Evolutionary conservation across 257 asterid genomes (phyloP).

Genomic region (Penstemon newberryi): DNA sequence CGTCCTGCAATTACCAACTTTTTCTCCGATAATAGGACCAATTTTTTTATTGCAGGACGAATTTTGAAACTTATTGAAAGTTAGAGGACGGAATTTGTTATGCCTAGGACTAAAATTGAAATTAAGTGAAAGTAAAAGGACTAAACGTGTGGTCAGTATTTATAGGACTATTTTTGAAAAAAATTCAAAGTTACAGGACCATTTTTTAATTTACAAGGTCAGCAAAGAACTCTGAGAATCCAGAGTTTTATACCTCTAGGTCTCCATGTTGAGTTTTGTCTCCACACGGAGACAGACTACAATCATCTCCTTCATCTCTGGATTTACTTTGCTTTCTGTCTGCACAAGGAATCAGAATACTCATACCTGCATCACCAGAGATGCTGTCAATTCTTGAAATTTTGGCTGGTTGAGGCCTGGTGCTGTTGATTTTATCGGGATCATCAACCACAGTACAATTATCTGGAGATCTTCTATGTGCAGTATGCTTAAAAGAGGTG

Average conservation of each 20-base stretch:
- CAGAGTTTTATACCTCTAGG: conserved; percentile 45
- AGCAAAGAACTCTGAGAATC: conserved; percentile 12
- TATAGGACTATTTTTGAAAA: too few relatives aligned
- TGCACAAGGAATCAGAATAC: conserved; percentile 36
- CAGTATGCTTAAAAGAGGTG: conserved; percentile 35
- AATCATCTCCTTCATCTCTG: conserved; percentile 34
- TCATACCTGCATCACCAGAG: conserved; percentile 36
- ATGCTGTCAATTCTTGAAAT: conserved; percentile 34
- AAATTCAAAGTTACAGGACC: too few relatives aligned
- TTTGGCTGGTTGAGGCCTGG: conserved; percentile 39
- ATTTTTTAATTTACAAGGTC: not conserved
- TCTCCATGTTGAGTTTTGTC: conserved; percentile 32
- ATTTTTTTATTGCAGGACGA: too few relatives aligned
- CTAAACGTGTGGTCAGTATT: too few relatives aligned
- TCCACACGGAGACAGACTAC: conserved; percentile 32
- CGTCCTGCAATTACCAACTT: too few relatives aligned
- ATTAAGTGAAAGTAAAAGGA: too few relatives aligned
- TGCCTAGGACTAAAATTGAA: too few relatives aligned
- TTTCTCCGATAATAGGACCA: too few relatives aligned
- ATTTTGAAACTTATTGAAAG: too few relatives aligned
- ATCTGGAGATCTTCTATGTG: conserved; percentile 39
- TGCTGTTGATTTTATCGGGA: conserved; percentile 30
- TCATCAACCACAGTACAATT: conserved; percentile 34
- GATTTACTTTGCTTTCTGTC: conserved; percentile 34
- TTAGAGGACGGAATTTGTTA: too few relatives aligned